Percentiles rank a stretch among this genome's conserved stretches.
phyloP scores from a whole-genome alignment of 2,329 filamentous ascomycete species.

The Didymella glomerata region DNA sequence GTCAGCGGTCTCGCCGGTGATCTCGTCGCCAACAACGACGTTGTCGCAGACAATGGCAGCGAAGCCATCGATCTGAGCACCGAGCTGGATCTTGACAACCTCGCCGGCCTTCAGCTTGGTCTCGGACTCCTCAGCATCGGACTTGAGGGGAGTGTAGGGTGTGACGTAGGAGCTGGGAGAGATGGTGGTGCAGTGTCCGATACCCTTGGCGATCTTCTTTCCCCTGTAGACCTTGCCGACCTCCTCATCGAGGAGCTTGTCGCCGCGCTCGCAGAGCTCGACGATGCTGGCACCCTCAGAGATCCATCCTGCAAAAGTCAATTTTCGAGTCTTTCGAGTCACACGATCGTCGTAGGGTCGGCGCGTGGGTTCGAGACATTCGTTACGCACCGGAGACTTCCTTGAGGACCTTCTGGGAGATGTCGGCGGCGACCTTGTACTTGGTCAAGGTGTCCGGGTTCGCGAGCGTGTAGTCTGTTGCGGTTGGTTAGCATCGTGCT shows the following conservation, averaged over 20 bases:
- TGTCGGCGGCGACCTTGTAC: conserved; percentile 96
- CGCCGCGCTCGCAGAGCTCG: conserved; percentile 92
- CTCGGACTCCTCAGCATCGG: conserved; percentile 85
- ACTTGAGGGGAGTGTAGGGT: conserved; percentile 90
- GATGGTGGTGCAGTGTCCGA: conserved; percentile 92
- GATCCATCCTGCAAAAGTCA: conserved; percentile 65
- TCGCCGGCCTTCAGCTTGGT: conserved; percentile 83
- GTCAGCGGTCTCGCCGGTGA: conserved; percentile 83
- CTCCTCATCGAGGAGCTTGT: conserved; percentile 94
- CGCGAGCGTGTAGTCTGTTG: conserved; percentile 82
- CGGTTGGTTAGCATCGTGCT: conserved; percentile 39
- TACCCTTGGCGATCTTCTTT: conserved; percentile 95
- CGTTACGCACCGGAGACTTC: conserved; percentile 69
- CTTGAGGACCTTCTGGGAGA: conserved; percentile 94
- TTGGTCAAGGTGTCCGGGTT: conserved; percentile 97
- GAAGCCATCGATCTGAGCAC: conserved; percentile 97
- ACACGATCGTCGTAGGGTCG: conserved; percentile 17
- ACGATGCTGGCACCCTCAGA: conserved; percentile 91
- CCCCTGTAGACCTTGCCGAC: conserved; percentile 96
- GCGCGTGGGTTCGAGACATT: conserved; percentile 16
- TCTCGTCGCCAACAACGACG: conserved; percentile 74
- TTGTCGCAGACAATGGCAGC: conserved; percentile 96
- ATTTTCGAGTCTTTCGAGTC: conserved; percentile 26
- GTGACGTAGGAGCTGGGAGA: conserved; percentile 95
- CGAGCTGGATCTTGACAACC: conserved; percentile 96